Evolutionary conservation across 495 filamentous ascomycete genomes (phyloP), one percentile per base, ranked within the genome.

Genomic region (Aspergillus diversus): DNA sequence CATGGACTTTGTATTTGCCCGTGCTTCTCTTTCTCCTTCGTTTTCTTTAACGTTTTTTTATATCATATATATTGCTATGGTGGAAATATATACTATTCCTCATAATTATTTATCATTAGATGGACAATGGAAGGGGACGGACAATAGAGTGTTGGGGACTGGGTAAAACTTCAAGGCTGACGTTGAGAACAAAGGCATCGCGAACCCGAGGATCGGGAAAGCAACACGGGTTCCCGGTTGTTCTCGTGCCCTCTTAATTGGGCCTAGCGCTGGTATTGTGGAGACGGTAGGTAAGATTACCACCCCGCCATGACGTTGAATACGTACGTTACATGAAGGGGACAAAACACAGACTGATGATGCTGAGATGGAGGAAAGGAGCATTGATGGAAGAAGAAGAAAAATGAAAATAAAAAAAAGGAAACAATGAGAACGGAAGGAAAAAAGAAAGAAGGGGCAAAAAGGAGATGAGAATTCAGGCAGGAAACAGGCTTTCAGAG

Each of bases 171-270:
- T 43, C 39, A 43, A 43, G 39, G 39, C 6, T 42, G 55, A 34
- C 32, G 34, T 13, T 57, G n/a, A 43, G 11, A n/a, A n/a, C 27
- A 37, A 27, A 39, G 55, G 37, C 17, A 17, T 42, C 15, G 54
- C 33, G 39, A 59, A 57, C 35, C 55, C 55, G 55, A 59, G 15
- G 12, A n/a, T 37, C 57, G 42, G 57, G 57, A 52, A 27, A 60
- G 46, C 16, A 35, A 21, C 57, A 60, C 57, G 57, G 57, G 57
- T 52, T 52, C 33, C 57, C 57, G 57, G 57, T 12, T 17, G 31
- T 48, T 13, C 39, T 17, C 34, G 11, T 50, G 16, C 47, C 49
- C 17, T 21, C 32, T 47, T n/a, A 37, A 42, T 39, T 13, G 7
- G n/a, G 46, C n/a, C 56, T 57, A 57, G 55, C 37, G 35, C 35